These are phyloP conservation scores for Knoxia roxburghii DNA, from an alignment of 257 asterid genomes.

Conservation along the genomic window DNA sequence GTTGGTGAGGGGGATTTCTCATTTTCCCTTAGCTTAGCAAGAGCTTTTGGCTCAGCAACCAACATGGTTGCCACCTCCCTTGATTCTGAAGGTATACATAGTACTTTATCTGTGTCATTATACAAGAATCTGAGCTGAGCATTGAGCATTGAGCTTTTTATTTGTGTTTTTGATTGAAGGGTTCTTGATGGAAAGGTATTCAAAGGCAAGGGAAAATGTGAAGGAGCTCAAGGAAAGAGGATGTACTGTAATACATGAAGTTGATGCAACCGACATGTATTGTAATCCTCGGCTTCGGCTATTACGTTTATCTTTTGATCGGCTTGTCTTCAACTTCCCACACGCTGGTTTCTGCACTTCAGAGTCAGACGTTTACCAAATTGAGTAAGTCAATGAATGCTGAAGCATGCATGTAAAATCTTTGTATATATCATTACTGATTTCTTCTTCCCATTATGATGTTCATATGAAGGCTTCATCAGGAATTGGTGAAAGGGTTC, in stretches of 20 bases:
- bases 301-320: constrained; percentile 17
- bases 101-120: too few species aligned
- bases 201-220: constrained; percentile 17
- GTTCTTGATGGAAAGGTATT: constrained; percentile 13
- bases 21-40: constrained; percentile 14
- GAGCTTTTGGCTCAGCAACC: constrained; percentile 17
- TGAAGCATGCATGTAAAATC: too few species aligned
- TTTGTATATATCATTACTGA: too few species aligned
- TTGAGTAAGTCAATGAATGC: neutral
- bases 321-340: constrained; percentile 39
- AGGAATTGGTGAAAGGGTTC: constrained; percentile 26
- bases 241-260: constrained; percentile 23
- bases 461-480: constrained; percentile 25
- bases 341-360: constrained; percentile 33
- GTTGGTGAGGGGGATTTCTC: constrained; percentile 29
- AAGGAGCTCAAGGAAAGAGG: constrained; percentile 20
- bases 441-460: too few species aligned
- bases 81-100: constrained; percentile 12
- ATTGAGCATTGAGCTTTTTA: too few species aligned
- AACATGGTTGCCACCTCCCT: constrained; percentile 21
- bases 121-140: too few species aligned
- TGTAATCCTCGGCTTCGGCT: neutral
- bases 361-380: neutral
- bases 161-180: too few species aligned
- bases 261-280: constrained; percentile 25